These are phyloP conservation scores for Orbilia javanica DNA, from an alignment of 2,329 filamentous ascomycete genomes.

Conservation along the genomic window DNA sequence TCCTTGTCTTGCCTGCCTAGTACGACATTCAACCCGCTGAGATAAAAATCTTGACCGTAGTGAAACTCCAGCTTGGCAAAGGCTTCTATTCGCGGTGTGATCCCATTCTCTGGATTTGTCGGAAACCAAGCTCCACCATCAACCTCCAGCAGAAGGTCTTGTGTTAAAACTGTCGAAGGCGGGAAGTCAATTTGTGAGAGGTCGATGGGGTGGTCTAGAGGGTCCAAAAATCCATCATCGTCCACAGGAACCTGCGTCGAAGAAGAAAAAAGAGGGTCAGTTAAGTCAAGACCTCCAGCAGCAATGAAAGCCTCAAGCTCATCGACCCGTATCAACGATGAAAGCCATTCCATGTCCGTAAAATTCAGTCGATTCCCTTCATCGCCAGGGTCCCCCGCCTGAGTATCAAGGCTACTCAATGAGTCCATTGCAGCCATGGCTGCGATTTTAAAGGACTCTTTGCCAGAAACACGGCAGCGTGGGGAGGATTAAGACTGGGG, in stretches of 20 bases:
- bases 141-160: conserved; percentile 41
- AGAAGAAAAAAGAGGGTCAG: conserved; percentile 38
- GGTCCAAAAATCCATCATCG: conserved; percentile 23
- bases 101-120: conserved; percentile 22
- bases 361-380: conserved; percentile 44
- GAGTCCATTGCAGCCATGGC: conserved; percentile 57
- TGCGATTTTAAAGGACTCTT: conserved; percentile 26
- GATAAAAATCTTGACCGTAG: conserved; percentile 62
- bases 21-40: conserved; percentile 60
- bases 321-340: conserved; percentile 35
- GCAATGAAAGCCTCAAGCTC: conserved; percentile 25
- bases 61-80: conserved; percentile 62
- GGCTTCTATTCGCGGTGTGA: conserved; percentile 59
- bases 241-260: conserved; percentile 31
- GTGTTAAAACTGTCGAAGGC: background rate
- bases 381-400: conserved; percentile 44
- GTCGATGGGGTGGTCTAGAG: conserved; percentile 14
- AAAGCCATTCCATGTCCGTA: conserved; percentile 53
- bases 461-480: conserved; percentile 28
- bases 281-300: conserved; percentile 31
- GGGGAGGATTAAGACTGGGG: conserved; percentile 40
- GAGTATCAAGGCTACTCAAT: conserved; percentile 37
- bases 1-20: conserved; percentile 61
- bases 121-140: conserved; percentile 60
- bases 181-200: conserved; percentile 9